Base-by-base conservation (phyloP, 2,329 filamentous ascomycete species). In the Cladophialophora chaetospira region DNA sequence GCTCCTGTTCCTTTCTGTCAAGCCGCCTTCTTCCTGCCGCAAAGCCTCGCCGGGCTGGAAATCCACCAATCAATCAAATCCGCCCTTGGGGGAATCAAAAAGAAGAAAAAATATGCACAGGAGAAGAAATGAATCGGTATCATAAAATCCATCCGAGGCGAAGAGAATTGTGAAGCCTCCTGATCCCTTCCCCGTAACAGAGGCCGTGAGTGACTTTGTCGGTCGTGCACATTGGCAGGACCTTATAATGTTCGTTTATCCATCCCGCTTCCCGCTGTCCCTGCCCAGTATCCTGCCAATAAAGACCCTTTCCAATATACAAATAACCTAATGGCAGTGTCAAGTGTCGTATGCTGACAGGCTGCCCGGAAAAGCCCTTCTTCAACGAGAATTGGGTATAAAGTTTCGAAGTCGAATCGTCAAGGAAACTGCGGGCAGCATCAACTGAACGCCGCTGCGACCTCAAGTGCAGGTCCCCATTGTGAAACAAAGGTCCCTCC, bases 41-140 rank as follows among this genome's bases (percentile, higher is more conserved):
- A 23, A 13, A n/a, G 46, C 46, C 15, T 15, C 21, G 11, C n/a
- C 31, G 21, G 21, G 4, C 29, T 19, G 15, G 6, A 15, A 33
- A 25, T 3, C n/a, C 35, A 19, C 17, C 17, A 19, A 40, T 5
- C 17, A 40, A 40, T 19, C 6, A 40, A 40, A 40, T 40, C 36
- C 36, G 36, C 36, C 36, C 36, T 19, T 40, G 36, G 36, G 35
- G 36, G 36, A 40, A 40, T 40, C 36, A 40, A 40, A 15, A 40
- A 19, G 15, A 40, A 40, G 15, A 40, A 19, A 19, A 33, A n/a
- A 33, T 33, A 21, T 40, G 10, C 36, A 40, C 36, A 40, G 36
- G 23, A 40, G n/a, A 15, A 40, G 23, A 11, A 33, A 33, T n/a
- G n/a, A n/a, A n/a, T n/a, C n/a, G n/a, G 17, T 21, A 21, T 40